These are phyloP conservation scores for Fonsecaea monophora DNA, from an alignment of 2,329 filamentous ascomycete species.

Conservation along the genomic window DNA sequence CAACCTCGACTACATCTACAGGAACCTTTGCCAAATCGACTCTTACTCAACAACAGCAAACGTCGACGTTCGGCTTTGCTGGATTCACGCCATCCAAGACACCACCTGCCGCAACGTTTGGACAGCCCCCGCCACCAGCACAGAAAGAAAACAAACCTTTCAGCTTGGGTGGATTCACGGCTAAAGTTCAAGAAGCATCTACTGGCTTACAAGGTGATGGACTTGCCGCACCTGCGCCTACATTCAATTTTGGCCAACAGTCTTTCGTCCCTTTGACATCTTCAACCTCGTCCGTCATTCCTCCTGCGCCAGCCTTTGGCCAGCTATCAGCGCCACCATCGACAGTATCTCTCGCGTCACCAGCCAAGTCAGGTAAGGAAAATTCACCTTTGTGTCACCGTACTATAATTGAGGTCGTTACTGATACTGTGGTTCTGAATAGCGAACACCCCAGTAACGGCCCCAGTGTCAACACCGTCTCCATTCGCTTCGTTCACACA, in stretches of 20 bases:
- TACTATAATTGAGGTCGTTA: not conserved
- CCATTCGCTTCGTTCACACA: conserved; percentile 11
- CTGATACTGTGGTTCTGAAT: not conserved
- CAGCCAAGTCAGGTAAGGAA: conserved; percentile 16
- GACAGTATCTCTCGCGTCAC: conserved; percentile 4
- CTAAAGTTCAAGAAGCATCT: not conserved
- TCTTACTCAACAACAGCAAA: conserved; percentile 5
- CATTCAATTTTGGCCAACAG: not conserved
- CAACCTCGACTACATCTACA: conserved; percentile 2
- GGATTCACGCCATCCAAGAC: conserved; percentile 3
- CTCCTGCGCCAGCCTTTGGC: not conserved
- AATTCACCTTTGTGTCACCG: not conserved
- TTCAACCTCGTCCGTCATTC: not conserved
- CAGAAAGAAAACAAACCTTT: not conserved
- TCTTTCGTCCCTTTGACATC: not conserved
- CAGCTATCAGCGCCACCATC: not conserved
- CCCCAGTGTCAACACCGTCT: conserved; percentile 8
- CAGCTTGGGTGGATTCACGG: conserved; percentile 1
- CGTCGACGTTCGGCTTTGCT: conserved; percentile 9
- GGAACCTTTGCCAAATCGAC: conserved; percentile 18
- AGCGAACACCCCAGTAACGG: conserved; percentile 2
- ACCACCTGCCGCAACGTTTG: conserved; percentile 2
- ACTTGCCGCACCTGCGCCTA: not conserved
- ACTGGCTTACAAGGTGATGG: not conserved
- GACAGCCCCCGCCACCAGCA: not conserved